phyloP scores from a whole-genome alignment of 2,329 filamentous ascomycete species.

The Phialophora tarda region DNA sequence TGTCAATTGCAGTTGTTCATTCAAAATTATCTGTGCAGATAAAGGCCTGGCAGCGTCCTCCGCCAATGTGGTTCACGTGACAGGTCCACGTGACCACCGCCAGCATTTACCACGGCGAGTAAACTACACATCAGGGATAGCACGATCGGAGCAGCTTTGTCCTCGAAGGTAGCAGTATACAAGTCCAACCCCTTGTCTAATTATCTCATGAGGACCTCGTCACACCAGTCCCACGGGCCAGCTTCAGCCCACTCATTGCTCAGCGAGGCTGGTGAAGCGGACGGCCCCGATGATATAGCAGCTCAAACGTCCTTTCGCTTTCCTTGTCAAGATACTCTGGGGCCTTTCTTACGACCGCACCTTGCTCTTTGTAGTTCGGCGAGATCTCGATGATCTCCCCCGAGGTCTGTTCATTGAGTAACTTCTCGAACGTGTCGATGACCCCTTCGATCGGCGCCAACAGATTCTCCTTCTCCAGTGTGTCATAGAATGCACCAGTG shows the following conservation, averaged over 20 bases:
- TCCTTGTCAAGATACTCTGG: conserved; percentile 34
- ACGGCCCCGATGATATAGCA: conserved; percentile 27
- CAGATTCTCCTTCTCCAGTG: conserved; percentile 44
- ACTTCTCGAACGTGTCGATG: conserved; percentile 49
- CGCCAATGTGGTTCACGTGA: too few relatives aligned
- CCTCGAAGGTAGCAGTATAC: not conserved
- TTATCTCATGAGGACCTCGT: not conserved
- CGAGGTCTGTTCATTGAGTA: conserved; percentile 46
- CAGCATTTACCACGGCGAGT: not conserved
- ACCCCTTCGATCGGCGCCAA: conserved; percentile 50
- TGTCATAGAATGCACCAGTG: conserved; percentile 47
- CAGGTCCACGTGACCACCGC: too few relatives aligned
- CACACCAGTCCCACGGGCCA: not conserved
- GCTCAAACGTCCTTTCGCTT: conserved; percentile 26
- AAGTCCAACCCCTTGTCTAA: not conserved
- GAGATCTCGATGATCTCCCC: conserved; percentile 52
- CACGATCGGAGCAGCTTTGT: not conserved
- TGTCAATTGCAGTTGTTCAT: too few relatives aligned
- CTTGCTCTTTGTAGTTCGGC: conserved; percentile 42
- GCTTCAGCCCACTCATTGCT: not conserved
- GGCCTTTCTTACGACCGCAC: conserved; percentile 28
- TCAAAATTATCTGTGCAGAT: too few relatives aligned
- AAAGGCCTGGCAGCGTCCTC: too few relatives aligned
- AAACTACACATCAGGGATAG: not conserved
- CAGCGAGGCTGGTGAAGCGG: conserved; percentile 34